Conservation (phyloP, 2,329 filamentous ascomycete species). For the Penicillium sp. region DNA sequence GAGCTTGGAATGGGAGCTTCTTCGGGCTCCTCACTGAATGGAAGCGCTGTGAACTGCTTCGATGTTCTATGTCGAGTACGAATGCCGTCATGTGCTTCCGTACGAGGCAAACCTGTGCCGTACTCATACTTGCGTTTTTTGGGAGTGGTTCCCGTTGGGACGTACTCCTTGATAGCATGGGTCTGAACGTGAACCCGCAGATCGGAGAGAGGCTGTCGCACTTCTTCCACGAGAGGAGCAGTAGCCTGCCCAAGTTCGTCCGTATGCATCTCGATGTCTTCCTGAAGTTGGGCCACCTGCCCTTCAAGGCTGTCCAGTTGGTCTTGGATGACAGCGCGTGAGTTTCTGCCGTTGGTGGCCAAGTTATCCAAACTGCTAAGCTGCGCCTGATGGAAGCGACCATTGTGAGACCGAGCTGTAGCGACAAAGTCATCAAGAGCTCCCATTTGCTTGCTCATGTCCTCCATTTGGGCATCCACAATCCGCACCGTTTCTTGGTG, state of each 20-base stretch:
- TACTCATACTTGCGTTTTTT: constrained; percentile 76
- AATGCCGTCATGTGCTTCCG: constrained; percentile 56
- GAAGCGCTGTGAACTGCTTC: constrained; percentile 28
- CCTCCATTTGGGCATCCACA: constrained; percentile 80
- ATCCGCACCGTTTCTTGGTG: constrained; percentile 86
- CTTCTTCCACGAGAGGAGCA: constrained; percentile 50
- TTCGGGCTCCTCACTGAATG: constrained; percentile 27
- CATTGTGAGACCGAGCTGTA: constrained; percentile 73
- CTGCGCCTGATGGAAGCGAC: constrained; percentile 67
- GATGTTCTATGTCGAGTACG: constrained; percentile 47
- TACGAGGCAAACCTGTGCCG: constrained; percentile 70
- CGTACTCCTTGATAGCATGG: constrained; percentile 69
- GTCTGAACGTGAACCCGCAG: constrained; percentile 64
- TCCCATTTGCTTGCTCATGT: constrained; percentile 82
- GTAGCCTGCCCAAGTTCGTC: constrained; percentile 55
- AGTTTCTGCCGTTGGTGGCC: constrained; percentile 62
- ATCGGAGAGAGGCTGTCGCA: constrained; percentile 64
- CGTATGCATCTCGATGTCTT: constrained; percentile 59
- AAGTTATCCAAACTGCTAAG: constrained; percentile 60
- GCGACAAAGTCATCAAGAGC: constrained; percentile 86
- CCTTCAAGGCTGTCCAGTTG: constrained; percentile 65
- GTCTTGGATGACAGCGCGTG: constrained; percentile 63
- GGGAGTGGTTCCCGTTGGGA: constrained; percentile 78
- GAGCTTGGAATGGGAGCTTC: constrained; percentile 18
- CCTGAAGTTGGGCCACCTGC: constrained; percentile 62